Conservation (phyloP, 2,329 filamentous ascomycete genomes). For the Exserohilum turcica region DNA sequence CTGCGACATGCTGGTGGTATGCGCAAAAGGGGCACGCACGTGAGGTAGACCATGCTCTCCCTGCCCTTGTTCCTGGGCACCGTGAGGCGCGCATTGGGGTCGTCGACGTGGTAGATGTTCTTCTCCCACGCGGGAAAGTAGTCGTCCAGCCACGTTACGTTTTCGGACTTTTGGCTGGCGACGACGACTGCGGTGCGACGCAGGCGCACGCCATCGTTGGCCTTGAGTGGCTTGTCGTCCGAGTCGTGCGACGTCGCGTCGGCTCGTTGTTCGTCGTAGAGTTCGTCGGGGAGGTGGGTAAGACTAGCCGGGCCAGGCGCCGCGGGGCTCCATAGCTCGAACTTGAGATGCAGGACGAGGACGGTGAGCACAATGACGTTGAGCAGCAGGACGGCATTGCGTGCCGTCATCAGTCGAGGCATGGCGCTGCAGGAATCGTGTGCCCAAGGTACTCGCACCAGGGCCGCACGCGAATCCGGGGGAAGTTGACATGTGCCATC, state of each 20-base stretch:
- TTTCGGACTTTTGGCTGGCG: slow-evolving; percentile 45
- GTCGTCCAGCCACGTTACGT: slow-evolving; percentile 49
- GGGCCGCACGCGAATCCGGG: slow-evolving; percentile 6
- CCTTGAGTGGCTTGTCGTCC: slow-evolving; percentile 19
- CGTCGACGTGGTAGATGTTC: slow-evolving; percentile 53
- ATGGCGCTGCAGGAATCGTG: slow-evolving; percentile 20
- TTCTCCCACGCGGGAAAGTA: slow-evolving; percentile 49
- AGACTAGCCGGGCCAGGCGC: slow-evolving; percentile 14
- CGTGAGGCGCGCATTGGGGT: slow-evolving; percentile 43
- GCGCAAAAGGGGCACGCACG: slow-evolving; percentile 37
- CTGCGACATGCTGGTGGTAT: background rate
- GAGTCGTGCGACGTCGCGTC: slow-evolving; percentile 8
- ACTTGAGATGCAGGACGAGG: slow-evolving; percentile 38
- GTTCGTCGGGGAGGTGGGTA: slow-evolving; percentile 22
- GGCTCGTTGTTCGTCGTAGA: slow-evolving; percentile 17
- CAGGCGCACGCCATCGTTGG: slow-evolving; percentile 15
- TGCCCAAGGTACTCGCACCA: slow-evolving; percentile 7
- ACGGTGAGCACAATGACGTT: slow-evolving; percentile 33
- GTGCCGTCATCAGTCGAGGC: slow-evolving; percentile 37
- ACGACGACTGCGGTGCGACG: slow-evolving; percentile 45
- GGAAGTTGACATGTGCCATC: background rate
- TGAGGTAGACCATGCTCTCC: slow-evolving; percentile 58
- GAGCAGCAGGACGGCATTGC: slow-evolving; percentile 30
- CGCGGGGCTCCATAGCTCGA: slow-evolving; percentile 29
- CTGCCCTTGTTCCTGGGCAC: slow-evolving; percentile 56